Percentiles rank a stretch among this genome's conserved stretches.
These are phyloP conservation scores for Petunia secreta DNA, from an alignment of 257 asterid species.

Conservation along the genomic window DNA sequence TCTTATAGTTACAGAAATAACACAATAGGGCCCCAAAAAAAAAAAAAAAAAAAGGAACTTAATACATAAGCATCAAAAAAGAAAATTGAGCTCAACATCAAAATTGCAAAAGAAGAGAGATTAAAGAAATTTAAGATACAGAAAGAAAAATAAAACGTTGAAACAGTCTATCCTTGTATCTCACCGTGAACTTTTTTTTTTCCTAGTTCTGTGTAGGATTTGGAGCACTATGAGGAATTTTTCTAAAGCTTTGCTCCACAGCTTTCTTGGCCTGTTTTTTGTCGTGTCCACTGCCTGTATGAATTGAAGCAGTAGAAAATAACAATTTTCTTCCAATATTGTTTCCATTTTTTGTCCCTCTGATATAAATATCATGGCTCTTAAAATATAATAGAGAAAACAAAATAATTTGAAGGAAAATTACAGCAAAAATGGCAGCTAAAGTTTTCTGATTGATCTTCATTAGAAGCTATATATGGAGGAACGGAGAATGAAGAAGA, in stretches of 20 bases:
- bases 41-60: no score
- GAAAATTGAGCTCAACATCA: neutral
- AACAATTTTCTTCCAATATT: conserved; percentile 30
- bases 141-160: no score
- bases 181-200: neutral
- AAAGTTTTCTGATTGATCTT: conserved; percentile 32
- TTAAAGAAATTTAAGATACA: no score
- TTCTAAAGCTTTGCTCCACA: conserved; percentile 46
- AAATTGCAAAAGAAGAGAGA: neutral
- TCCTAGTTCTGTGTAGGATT: conserved; percentile 41
- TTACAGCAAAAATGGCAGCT: conserved; percentile 29
- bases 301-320: conserved; percentile 21
- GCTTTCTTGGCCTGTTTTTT: conserved; percentile 44
- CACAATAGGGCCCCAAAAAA: no score
- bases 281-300: conserved; percentile 6
- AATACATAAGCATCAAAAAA: no score
- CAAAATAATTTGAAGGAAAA: conserved; percentile 24
- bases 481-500: no score
- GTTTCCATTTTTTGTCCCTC: no score
- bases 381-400: conserved; percentile 28
- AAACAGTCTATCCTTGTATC: no score
- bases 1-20: no score
- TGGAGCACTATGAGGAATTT: conserved; percentile 30
- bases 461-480: conserved; percentile 19
- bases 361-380: conserved; percentile 6